Evolutionary conservation across 2,329 filamentous ascomycete species (phyloP).

Genomic region (Scedosporium dehoogii): DNA sequence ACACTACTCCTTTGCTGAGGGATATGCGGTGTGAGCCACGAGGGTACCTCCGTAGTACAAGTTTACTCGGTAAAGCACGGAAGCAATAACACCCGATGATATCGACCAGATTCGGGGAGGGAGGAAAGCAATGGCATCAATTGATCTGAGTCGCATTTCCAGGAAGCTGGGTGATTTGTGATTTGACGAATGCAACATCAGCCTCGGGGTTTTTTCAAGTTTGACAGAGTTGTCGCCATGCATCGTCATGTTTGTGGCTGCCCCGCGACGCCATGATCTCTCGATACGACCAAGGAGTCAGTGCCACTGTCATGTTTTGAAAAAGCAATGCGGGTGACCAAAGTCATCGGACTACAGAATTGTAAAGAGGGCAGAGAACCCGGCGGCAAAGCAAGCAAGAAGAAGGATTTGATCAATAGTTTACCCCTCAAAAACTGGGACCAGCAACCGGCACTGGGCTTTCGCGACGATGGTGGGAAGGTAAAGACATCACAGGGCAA

Average conservation of each 20-base stretch:
- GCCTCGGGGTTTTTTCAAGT: neutral
- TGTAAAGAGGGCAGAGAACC: neutral
- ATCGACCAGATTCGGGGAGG: neutral
- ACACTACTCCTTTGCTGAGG: neutral
- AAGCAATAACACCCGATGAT: no score
- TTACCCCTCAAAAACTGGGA: constrained; percentile 1
- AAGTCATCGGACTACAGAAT: neutral
- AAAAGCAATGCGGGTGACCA: neutral
- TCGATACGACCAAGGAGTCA: neutral
- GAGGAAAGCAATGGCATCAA: neutral
- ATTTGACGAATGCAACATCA: neutral
- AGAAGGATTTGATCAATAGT: neutral
- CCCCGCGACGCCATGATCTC: neutral
- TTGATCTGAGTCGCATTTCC: neutral
- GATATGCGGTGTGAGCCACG: neutral
- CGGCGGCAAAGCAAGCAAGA: neutral
- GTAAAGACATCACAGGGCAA: no score
- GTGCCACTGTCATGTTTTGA: neutral
- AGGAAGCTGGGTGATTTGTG: neutral
- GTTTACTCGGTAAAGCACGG: no score
- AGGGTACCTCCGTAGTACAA: no score
- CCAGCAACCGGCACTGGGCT: neutral
- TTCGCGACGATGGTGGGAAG: neutral
- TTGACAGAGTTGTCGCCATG: neutral
- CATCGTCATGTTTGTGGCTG: neutral